A percentile compares a stretch with the other conserved stretches of the same genome.
These are phyloP conservation scores for Annulohypoxylon bovei DNA, from an alignment of 495 filamentous ascomycete genomes.

Conservation along the genomic window DNA sequence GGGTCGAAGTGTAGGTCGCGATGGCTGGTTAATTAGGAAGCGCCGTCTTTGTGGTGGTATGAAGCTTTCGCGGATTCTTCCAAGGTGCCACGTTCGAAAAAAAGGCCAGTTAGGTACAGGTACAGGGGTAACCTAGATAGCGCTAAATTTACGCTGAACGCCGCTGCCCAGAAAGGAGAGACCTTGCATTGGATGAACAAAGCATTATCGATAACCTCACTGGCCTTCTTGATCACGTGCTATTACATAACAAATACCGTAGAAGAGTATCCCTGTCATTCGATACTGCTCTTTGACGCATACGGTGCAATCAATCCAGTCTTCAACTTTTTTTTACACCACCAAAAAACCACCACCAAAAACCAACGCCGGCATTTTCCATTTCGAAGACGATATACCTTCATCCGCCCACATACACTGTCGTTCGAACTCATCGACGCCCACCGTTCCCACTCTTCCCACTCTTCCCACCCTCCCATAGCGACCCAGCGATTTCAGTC, in stretches of 20 bases:
- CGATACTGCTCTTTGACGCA: slow-evolving; percentile 22
- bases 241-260: background rate
- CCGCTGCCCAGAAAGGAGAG: slow-evolving; percentile 6
- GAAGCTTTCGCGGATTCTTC: slow-evolving; percentile 30
- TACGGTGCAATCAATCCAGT: slow-evolving; percentile 11
- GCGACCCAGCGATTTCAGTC: too few species aligned
- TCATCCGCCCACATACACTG: slow-evolving; percentile 2
- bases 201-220: slow-evolving; percentile 7
- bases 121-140: slow-evolving; percentile 47
- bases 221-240: slow-evolving; percentile 8
- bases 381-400: slow-evolving; percentile 8
- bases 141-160: background rate
- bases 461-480: background rate
- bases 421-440: slow-evolving; percentile 9
- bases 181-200: background rate
- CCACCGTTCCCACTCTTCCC: background rate
- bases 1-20: background rate
- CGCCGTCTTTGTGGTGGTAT: slow-evolving; percentile 5
- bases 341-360: slow-evolving; percentile 31
- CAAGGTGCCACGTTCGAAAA: slow-evolving; percentile 62
- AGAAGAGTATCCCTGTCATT: slow-evolving; percentile 4
- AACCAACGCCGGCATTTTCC: background rate
- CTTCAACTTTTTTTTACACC: slow-evolving; percentile 30
- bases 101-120: slow-evolving; percentile 26
- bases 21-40: background rate